A percentile compares a stretch with the other conserved stretches of the same genome.
Evolutionary conservation across 345 rosid genomes (phyloP).

Genomic region (Euclidium syriacum): DNA sequence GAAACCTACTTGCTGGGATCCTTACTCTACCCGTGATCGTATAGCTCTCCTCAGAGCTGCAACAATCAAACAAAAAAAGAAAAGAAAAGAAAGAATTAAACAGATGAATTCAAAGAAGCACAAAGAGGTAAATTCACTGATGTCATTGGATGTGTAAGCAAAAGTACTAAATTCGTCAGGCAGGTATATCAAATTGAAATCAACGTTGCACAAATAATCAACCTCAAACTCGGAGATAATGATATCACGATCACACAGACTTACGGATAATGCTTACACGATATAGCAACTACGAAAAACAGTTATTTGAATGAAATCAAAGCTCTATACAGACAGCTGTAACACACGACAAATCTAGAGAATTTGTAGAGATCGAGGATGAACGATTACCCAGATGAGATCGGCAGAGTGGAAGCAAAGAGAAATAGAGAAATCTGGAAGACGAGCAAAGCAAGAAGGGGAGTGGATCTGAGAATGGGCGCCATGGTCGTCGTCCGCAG

Average conservation of each 20-base stretch:
- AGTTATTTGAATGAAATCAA: background rate
- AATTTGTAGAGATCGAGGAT: background rate
- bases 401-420: slow-evolving; percentile 33
- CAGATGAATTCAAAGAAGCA: background rate
- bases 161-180: background rate
- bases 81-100: background rate
- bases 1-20: slow-evolving; percentile 50
- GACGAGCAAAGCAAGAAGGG: slow-evolving; percentile 25
- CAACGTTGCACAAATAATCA: background rate
- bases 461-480: slow-evolving; percentile 37
- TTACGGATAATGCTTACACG: background rate
- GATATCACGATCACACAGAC: background rate
- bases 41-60: slow-evolving; percentile 66
- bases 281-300: background rate
- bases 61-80: background rate
- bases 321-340: background rate
- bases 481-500: slow-evolving; percentile 37
- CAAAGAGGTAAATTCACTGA: background rate
- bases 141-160: background rate
- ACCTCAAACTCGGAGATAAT: background rate
- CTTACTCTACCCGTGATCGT: slow-evolving; percentile 76
- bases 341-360: background rate
- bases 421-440: slow-evolving; percentile 30
- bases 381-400: slow-evolving; percentile 40
- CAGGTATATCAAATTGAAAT: background rate